Evolutionary conservation across 768 basidiomycete genomes (phyloP), one percentile per base, ranked within the genome.

Genomic region (Myochromella boudieri): DNA sequence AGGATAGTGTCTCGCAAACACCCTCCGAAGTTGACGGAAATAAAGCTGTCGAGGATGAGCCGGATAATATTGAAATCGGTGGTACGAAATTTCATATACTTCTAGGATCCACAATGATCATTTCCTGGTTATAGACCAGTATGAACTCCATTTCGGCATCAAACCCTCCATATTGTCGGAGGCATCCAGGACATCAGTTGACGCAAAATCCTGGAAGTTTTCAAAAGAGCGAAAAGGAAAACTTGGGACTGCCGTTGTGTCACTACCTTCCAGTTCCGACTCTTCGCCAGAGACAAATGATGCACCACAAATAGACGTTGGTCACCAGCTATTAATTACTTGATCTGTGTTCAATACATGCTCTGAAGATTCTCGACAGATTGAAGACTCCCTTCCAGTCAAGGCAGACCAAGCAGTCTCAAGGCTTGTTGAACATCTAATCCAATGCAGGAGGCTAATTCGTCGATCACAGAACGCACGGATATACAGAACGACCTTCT

Each of bases 111-210:
- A 25, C 22, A 39, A 40, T 27, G 17, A 41, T 14, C 18, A 4
- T 29, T 17, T 39, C 38, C 18, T 15, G n/a, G 24, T 11, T 33
- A 50, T 54, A 43, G 75, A 84, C 56, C 63, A 71, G 40, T 90
- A 91, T 58, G 87, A 91, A 56, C 66, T 62, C 8, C 91, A 94
- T 59, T 94, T 91, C 61, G 90, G 89, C 8, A 57, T 74, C 11
- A 68, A 71, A 4, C 77, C 90, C 3, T 46, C 65, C n/a, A 58
- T 69, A 18, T 62, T 88, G 17, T 72, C 80, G 0, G 77, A 75
- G 28, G 57, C 60, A 24, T 75, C 73, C 12, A 75, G 83, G 44
- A 58, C 66, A 9, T 67, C 77, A 4, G 82, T 78, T 0, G 83
- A 87, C 40, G 63, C 72, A 36, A 65, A 69, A 4, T 61, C 72